phyloP scores from a whole-genome alignment of 2,329 filamentous ascomycete species.

The Fusarium bulbicola region DNA sequence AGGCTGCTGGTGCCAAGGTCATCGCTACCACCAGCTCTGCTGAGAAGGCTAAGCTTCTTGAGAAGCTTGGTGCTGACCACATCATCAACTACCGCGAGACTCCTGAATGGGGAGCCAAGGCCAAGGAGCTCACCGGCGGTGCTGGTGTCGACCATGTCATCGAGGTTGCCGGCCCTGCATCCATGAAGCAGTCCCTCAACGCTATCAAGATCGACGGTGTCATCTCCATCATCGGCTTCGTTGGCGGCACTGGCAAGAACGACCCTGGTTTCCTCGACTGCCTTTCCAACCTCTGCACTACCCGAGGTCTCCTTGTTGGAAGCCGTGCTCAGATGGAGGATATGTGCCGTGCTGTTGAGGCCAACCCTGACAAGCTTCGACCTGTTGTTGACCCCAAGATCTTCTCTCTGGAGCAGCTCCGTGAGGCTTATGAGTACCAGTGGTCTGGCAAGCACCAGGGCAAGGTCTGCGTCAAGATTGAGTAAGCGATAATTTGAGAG shows the following conservation, averaged over 20 bases:
- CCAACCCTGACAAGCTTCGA: conserved; percentile 52
- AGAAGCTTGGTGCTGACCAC: conserved; percentile 59
- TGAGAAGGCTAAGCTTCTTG: conserved; percentile 55
- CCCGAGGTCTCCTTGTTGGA: conserved; percentile 58
- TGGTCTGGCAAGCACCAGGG: conserved; percentile 51
- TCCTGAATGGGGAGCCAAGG: conserved; percentile 56
- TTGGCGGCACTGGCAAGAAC: conserved; percentile 41
- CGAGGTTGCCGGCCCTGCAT: conserved; percentile 57
- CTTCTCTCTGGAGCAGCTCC: conserved; percentile 56
- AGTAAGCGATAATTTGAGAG: conserved; percentile 26
- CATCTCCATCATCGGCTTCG: conserved; percentile 53
- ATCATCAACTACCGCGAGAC: conserved; percentile 61
- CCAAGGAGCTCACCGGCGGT: conserved; percentile 54
- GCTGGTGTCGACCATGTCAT: conserved; percentile 58
- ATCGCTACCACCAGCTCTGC: conserved; percentile 59
- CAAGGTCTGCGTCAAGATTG: conserved; percentile 50
- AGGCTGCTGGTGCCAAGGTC: conserved; percentile 58
- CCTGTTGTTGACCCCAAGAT: conserved; percentile 58
- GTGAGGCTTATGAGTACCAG: conserved; percentile 55
- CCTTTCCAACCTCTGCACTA: conserved; percentile 49
- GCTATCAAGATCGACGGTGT: conserved; percentile 58
- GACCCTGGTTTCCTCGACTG: conserved; percentile 49
- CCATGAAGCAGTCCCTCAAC: conserved; percentile 55
- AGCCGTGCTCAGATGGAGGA: conserved; percentile 60
- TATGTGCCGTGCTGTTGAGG: conserved; percentile 60